Evolutionary conservation across 345 rosid genomes (phyloP).

Genomic region (Arabis alpina): DNA sequence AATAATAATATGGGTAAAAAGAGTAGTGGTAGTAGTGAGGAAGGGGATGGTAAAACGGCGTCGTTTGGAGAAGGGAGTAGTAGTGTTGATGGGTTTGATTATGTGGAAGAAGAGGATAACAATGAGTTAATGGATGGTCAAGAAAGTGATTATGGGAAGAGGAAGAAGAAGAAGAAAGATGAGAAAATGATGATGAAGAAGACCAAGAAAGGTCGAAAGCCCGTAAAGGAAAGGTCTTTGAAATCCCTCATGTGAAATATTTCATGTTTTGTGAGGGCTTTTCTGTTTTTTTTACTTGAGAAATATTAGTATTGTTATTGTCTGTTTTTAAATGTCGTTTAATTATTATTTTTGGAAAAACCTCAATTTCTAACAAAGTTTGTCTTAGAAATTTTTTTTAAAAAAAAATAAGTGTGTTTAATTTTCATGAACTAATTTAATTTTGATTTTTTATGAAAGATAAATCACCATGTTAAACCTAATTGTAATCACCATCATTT

Average conservation of each 20-base stretch:
- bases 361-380: no score
- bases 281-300: not conserved
- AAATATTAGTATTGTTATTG: no score
- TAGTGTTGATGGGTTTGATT: constrained; percentile 41
- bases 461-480: no score
- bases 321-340: no score
- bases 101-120: constrained; percentile 50
- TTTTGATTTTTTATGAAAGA: no score
- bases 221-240: constrained; percentile 84
- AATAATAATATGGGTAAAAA: constrained; percentile 1
- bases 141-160: constrained; percentile 25
- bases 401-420: no score
- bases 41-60: constrained; percentile 22
- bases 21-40: constrained; percentile 42
- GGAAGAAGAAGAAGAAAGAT: constrained; percentile 24
- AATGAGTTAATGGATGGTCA: constrained; percentile 46
- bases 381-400: no score
- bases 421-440: no score
- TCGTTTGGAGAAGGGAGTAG: constrained; percentile 28
- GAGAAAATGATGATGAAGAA: constrained; percentile 39
- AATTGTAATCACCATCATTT: no score
- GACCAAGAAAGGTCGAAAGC: constrained; percentile 76
- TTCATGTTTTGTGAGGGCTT: constrained; percentile 10
- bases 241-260: constrained; percentile 79
- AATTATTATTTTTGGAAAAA: no score